Evolutionary conservation across 1,139 yeast genomes (phyloP).

Genomic region (Candida sojae): DNA sequence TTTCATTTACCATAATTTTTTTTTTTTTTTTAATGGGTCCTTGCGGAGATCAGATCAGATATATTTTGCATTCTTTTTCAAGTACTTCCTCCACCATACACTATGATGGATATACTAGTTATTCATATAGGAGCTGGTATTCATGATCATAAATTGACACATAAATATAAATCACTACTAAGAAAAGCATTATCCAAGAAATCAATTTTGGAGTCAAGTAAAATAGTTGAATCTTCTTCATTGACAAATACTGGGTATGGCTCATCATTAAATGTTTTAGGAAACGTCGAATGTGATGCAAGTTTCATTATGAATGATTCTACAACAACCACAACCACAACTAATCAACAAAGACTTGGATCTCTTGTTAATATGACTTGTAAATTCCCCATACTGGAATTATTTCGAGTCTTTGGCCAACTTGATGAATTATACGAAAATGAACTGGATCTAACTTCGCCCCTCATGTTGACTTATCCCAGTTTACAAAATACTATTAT

Average conservation of each 20-base stretch:
- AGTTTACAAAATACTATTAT: constrained; percentile 10
- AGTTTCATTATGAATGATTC: constrained; percentile 23
- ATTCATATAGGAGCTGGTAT: constrained; percentile 47
- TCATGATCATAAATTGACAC: constrained; percentile 22
- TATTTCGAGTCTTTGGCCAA: constrained; percentile 20
- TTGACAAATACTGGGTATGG: constrained; percentile 62
- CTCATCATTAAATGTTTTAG: constrained; percentile 48
- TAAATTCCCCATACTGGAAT: constrained; percentile 24
- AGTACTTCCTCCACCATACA: background rate
- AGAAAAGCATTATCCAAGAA: constrained; percentile 19
- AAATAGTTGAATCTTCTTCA: constrained; percentile 42
- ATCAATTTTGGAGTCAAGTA: constrained; percentile 19
- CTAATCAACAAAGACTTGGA: constrained; percentile 14
- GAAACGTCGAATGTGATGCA: constrained; percentile 57
- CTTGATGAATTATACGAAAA: constrained; percentile 16
- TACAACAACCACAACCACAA: background rate
- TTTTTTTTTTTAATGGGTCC: background rate
- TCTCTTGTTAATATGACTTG: constrained; percentile 25
- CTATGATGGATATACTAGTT: constrained; percentile 14
- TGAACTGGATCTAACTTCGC: constrained; percentile 27
- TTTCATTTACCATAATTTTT: no score
- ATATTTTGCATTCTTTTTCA: constrained; percentile 1
- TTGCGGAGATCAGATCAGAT: no score
- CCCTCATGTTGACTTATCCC: constrained; percentile 23
- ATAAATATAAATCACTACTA: constrained; percentile 24